Evolutionary conservation across 164 flowering plant genomes (phyloP), one percentile per base, ranked within the genome.

Genomic region (Nymphaea colorata): DNA sequence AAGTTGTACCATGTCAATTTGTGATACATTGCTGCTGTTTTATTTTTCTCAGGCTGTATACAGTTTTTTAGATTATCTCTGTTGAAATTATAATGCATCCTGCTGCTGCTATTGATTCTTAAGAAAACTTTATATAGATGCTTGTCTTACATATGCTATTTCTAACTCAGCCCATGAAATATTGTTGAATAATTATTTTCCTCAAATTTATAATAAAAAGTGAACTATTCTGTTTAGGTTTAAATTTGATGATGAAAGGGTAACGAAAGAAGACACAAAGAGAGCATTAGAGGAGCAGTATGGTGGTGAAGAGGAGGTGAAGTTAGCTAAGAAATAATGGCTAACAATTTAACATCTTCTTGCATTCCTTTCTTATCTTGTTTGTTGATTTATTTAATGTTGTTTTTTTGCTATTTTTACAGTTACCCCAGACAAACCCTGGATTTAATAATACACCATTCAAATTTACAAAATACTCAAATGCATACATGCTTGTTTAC

Each of bases 401-500:
- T 15, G 41, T 61, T 12, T 44, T 15, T 67, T 18, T 41, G n/a
- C 42, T 59, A 18, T 10, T 45, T 2, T 44, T 11, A 64, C 84
- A 82, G 86, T 67, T 82, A 59, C 86, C 86, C 18, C 84, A 76
- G 68, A 79, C 81, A 67, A 83, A 83, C 66, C 86, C 86, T 68
- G 84, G 86, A 18, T 81, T 74, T 73, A 83, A 78, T 44, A 83
- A 83, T 45, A 59, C 80, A 10, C 86, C 86, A 6, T 81, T 83
- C 66, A 83, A 81, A 66, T 83, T 83, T 66, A 83, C 86, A 51
- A 83, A 81, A 66, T 83, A 81, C 64, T 83, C 88, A 68, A 79
- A 84, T 78, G 85, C 87, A 41, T 84, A 84, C 75, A 84, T 84
- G 87, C 84, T 84, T 74, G 87, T 84, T 51, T 84, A 84, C 66